A percentile compares a stretch with the other conserved stretches of the same genome.
phyloP scores from a whole-genome alignment of 179 eudicot species.

The Silene coronaria region DNA sequence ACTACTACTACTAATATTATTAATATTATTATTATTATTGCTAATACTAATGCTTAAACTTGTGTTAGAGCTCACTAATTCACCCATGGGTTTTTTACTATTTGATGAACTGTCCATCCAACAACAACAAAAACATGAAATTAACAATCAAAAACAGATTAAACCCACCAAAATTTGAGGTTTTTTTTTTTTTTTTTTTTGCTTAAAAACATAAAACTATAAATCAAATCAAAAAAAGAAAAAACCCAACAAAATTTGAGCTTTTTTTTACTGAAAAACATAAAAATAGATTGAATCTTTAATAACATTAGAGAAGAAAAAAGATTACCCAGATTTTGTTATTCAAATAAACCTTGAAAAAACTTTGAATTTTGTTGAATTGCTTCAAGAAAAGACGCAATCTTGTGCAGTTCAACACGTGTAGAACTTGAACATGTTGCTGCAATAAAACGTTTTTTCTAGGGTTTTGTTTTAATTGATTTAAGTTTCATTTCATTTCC shows the following conservation, averaged over 20 bases:
- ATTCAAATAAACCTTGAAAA: background rate
- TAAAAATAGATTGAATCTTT: slow-evolving; percentile 24
- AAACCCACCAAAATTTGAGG: background rate
- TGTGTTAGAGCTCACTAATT: slow-evolving; percentile 21
- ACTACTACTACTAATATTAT: background rate
- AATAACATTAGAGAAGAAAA: slow-evolving; percentile 6
- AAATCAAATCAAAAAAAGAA: no score
- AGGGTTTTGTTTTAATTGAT: slow-evolving; percentile 18
- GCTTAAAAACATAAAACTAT: background rate
- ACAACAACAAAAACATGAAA: background rate
- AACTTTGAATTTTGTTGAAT: background rate
- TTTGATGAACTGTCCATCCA: slow-evolving; percentile 32
- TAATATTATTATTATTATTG: background rate
- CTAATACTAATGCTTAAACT: slow-evolving; percentile 13
- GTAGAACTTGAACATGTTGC: slow-evolving; percentile 3
- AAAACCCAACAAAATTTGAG: background rate
- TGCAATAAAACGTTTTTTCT: slow-evolving; percentile 21
- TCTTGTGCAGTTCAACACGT: slow-evolving; percentile 22
- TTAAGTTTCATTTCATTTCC: background rate
- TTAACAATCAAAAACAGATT: background rate
- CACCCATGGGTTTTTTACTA: slow-evolving; percentile 26
- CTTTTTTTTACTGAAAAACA: background rate
- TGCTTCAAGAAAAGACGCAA: slow-evolving; percentile 11
- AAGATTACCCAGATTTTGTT: slow-evolving; percentile 16
- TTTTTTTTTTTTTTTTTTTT: background rate